Evolutionary conservation across 306 rosid species (phyloP).

Genomic region (Pachyrhizus erosus): DNA sequence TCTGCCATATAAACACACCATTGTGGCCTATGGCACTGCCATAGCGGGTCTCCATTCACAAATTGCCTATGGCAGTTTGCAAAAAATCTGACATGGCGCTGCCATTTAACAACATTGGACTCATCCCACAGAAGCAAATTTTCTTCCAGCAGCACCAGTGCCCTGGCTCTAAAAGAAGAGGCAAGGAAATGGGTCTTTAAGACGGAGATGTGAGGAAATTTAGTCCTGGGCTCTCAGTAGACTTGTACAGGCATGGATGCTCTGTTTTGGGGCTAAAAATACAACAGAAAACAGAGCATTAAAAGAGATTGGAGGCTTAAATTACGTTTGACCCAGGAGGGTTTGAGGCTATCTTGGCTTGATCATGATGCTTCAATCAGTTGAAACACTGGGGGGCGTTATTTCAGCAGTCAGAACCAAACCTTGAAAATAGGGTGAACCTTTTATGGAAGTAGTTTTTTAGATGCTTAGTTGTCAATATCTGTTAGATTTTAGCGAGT

Average conservation of each 20-base stretch:
- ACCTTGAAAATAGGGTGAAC: neutral
- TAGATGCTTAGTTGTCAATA: neutral
- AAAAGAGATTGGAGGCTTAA: no score
- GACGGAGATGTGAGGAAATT: neutral
- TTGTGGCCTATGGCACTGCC: no score
- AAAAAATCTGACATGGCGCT: no score
- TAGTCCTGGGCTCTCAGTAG: neutral
- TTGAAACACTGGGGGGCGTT: neutral
- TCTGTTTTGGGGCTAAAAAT: neutral
- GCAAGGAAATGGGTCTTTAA: neutral
- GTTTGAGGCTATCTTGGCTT: neutral
- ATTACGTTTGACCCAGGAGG: neutral
- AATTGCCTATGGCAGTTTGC: no score
- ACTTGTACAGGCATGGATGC: neutral
- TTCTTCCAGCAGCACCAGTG: neutral
- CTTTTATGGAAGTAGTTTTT: neutral
- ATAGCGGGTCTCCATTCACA: no score
- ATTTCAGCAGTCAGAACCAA: neutral
- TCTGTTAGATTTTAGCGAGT: neutral
- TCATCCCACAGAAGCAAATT: neutral
- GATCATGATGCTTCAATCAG: neutral
- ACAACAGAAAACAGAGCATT: no score
- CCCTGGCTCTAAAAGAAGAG: neutral
- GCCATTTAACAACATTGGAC: no score
- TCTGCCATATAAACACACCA: no score